phyloP scores from a whole-genome alignment of 192 early-diverging fungal genomes.

The Backusella parvicylindrica region DNA sequence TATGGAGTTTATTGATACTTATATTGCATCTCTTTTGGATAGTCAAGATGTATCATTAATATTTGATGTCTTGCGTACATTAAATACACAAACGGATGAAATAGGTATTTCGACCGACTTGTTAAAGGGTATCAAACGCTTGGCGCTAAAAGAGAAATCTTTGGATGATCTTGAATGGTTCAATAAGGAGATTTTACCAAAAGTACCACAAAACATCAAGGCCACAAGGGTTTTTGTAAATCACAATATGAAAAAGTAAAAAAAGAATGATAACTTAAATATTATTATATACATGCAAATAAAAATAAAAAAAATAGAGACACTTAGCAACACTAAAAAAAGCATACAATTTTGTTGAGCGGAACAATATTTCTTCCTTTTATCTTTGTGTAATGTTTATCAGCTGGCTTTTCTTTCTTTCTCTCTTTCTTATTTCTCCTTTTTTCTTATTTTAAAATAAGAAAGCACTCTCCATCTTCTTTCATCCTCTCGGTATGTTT shows the following conservation, averaged over 20 bases:
- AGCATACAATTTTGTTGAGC: neutral
- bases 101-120: slow-evolving; percentile 14
- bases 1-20: slow-evolving; percentile 31
- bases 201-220: neutral
- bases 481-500: neutral
- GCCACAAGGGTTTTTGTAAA: neutral
- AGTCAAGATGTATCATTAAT: slow-evolving; percentile 29
- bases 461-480: neutral
- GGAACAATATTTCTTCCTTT: neutral
- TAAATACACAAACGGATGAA: slow-evolving; percentile 11
- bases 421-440: neutral
- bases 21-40: slow-evolving; percentile 22
- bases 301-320: neutral
- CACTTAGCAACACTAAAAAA: neutral
- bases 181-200: slow-evolving; percentile 17
- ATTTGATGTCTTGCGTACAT: slow-evolving; percentile 24
- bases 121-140: slow-evolving; percentile 5
- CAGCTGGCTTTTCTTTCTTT: neutral
- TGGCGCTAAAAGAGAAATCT: slow-evolving; percentile 25
- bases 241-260: neutral
- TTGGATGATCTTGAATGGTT: slow-evolving; percentile 26
- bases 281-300: neutral
- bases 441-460: no score
- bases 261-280: neutral
- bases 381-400: neutral